Percentiles rank a stretch among this genome's conserved stretches.
These are phyloP conservation scores for Ogataea methanolica DNA, from an alignment of 805 yeast species.

Conservation along the genomic window DNA sequence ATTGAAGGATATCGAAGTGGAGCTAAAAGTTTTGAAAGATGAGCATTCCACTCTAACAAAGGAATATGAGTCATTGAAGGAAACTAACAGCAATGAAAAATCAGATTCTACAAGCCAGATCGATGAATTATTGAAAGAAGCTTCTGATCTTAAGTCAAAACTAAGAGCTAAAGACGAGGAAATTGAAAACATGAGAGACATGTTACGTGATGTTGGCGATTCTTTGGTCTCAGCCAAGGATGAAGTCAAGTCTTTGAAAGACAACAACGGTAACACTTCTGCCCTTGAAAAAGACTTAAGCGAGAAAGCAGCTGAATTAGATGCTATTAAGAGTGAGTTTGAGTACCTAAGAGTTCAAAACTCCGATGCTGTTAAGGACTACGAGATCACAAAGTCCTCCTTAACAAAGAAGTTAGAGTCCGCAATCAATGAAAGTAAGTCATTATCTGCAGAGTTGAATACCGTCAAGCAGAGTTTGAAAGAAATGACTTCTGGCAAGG, in stretches of 20 bases:
- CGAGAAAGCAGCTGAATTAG: conserved; percentile 17
- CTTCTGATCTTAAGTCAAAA: conserved; percentile 21
- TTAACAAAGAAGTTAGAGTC: conserved; percentile 22
- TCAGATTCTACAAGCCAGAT: conserved; percentile 1
- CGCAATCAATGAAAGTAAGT: conserved; percentile 11
- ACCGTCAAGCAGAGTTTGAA: conserved; percentile 2
- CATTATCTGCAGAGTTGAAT: conserved; percentile 4
- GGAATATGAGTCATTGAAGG: conserved; percentile 1
- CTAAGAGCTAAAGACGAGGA: conserved; percentile 52
- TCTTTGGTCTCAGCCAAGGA: conserved; percentile 72
- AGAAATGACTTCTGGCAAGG: conserved; percentile 2
- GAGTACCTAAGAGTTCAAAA: conserved; percentile 33
- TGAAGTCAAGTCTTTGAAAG: conserved; percentile 39
- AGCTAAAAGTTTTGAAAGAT: conserved; percentile 4
- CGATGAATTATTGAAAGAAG: conserved; percentile 8
- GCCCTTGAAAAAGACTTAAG: not conserved
- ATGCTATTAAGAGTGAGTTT: conserved; percentile 14
- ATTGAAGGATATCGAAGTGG: conserved; percentile 1
- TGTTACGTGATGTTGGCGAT: conserved; percentile 71
- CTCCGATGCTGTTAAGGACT: conserved; percentile 31
- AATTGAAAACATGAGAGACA: conserved; percentile 65
- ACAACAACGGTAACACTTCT: conserved; percentile 3
- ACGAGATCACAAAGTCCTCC: conserved; percentile 26
- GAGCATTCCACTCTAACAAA: conserved; percentile 2
- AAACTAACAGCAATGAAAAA: not conserved